Evolutionary conservation across 129 eudicot species (phyloP), one percentile per base, ranked within the genome.

Genomic region (Tanacetum coccineum): DNA sequence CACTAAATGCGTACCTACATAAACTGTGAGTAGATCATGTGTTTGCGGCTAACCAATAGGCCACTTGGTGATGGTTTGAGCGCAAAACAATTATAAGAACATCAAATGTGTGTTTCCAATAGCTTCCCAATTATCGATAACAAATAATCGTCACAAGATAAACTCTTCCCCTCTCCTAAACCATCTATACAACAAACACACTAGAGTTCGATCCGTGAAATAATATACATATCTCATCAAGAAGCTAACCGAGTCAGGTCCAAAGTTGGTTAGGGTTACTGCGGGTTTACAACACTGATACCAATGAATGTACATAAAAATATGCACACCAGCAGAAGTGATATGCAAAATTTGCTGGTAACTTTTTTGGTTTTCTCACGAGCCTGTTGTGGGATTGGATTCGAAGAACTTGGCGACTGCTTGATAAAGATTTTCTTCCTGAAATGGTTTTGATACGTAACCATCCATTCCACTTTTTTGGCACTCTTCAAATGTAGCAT

Each of bases 401-500:
- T 86, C 87, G 70, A 90, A 90, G 73, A 90, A 86, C 67, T 80
- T 81, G 36, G 97, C 81, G 6, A 90, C 95, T 10, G 87, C 91
- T 64, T 84, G 78, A 44, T 86, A 90, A n/a, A 90, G 95, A 62
- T 77, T 80, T 67, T 90, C 87, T 73, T 86, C 97, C 40, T 81
- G 85, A 61, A 90, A 90, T 12, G 97, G 97, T 56, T 90, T 90
- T 9, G 95, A 84, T 5, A 90, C 97, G 28, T 90, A 87, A 3
- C 95, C 95, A 30, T 90, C 91, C 97, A 90, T 90, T 9, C 95
- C 95, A 45, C 82, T 75, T 54, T 82, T 76, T 67, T 84, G 70
- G 79, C 97, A 90, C 64, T 90, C 80, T 48, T 90, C 91, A 13
- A 77, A 70, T 15, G 97, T 90, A 17, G 95, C 97, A n/a, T 90